Percentiles rank a stretch among this genome's conserved stretches.
Conservation (phyloP, 1,284 basidiomycete species). For the Rhodotorula sp. region DNA sequence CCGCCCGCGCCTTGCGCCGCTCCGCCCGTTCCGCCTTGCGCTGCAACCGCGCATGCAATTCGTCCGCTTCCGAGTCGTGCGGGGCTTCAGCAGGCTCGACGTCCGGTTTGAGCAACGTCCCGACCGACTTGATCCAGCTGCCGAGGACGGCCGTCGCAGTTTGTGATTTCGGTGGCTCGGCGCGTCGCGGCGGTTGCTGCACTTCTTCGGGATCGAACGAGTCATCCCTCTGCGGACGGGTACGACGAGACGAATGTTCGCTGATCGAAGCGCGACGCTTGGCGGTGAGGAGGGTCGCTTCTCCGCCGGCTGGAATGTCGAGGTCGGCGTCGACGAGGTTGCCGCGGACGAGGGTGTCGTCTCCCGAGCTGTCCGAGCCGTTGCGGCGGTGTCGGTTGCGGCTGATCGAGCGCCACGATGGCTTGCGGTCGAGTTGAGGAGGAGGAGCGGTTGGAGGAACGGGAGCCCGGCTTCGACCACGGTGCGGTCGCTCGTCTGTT, state of each 20-base stretch:
- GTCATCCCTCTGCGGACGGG: constrained; percentile 5
- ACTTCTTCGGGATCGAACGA: constrained; percentile 18
- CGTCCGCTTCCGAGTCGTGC: constrained; percentile 3
- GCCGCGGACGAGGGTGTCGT: constrained; percentile 28
- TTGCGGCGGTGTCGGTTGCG: constrained; percentile 22
- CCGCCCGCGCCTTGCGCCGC: constrained; percentile 12
- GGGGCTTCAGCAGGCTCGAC: not conserved
- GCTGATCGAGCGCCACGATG: constrained; percentile 27
- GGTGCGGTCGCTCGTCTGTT: not conserved
- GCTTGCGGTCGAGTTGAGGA: not conserved
- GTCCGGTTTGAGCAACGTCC: constrained; percentile 18
- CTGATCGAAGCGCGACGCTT: constrained; percentile 12
- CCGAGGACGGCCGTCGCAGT: constrained; percentile 18
- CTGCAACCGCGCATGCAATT: constrained; percentile 3
- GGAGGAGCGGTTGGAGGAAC: not conserved
- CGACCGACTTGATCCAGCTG: constrained; percentile 27
- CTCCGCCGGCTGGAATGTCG: constrained; percentile 27
- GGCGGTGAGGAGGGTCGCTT: constrained; percentile 19
- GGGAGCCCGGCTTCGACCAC: too few species aligned
- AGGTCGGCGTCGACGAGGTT: constrained; percentile 16
- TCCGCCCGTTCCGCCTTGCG: constrained; percentile 19
- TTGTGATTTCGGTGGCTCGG: not conserved
- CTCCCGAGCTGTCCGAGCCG: constrained; percentile 16
- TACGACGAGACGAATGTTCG: not conserved
- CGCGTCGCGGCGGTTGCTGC: not conserved